Evolutionary conservation across 2,329 filamentous ascomycete genomes (phyloP).

Genomic region (Neocucurbitaria cava): DNA sequence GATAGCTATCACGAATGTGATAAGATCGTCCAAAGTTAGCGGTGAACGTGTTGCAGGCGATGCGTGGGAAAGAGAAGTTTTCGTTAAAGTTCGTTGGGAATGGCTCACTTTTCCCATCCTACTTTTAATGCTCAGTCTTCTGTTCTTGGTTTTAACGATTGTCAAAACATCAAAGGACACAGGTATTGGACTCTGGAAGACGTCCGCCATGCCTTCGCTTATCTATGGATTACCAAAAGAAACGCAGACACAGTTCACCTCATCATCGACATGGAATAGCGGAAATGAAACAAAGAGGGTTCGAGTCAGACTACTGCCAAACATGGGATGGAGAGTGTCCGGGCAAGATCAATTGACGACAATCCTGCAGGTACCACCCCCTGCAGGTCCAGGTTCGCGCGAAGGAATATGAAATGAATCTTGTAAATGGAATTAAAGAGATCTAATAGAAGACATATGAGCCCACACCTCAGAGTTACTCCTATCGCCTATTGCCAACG

Average conservation of each 20-base stretch:
- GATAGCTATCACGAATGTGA: conserved; percentile 22
- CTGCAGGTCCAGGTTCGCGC: background rate
- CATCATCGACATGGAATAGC: conserved; percentile 2
- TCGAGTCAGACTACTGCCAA: conserved; percentile 16
- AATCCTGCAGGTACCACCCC: conserved; percentile 10
- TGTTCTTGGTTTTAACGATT: conserved; percentile 35
- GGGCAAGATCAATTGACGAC: conserved; percentile 6
- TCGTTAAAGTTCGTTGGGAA: conserved; percentile 25
- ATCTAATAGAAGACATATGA: background rate
- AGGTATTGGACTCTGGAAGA: conserved; percentile 36
- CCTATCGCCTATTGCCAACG: background rate
- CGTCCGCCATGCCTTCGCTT: conserved; percentile 37
- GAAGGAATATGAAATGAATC: conserved; percentile 13
- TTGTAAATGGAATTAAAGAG: too few species aligned
- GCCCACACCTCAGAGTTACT: background rate
- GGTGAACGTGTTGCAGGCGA: conserved; percentile 7
- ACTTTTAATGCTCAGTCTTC: conserved; percentile 24
- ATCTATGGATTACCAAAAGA: conserved; percentile 35
- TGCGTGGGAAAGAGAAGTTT: conserved; percentile 17
- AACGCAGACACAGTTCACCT: conserved; percentile 14
- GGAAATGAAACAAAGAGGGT: conserved; percentile 10
- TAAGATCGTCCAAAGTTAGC: conserved; percentile 15
- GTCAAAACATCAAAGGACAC: conserved; percentile 23
- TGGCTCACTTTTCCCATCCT: conserved; percentile 37
- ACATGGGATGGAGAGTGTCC: conserved; percentile 28